A percentile compares a stretch with the other conserved stretches of the same genome.
These are phyloP conservation scores for Halophytophthora batemanensis DNA, from an alignment of 352 stramenopile species.

Conservation along the genomic window DNA sequence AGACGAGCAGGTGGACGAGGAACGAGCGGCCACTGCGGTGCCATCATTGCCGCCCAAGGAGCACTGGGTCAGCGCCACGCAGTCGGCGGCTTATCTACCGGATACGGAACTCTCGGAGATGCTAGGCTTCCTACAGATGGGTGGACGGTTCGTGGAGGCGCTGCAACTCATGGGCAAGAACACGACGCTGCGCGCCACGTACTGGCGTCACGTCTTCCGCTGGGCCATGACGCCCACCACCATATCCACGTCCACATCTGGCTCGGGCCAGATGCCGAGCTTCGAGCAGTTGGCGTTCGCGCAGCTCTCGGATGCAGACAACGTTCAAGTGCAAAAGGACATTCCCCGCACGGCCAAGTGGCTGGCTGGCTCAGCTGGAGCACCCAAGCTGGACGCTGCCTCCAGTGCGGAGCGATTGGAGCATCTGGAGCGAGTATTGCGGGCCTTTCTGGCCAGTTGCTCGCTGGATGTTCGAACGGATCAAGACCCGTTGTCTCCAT, in stretches of 20 bases:
- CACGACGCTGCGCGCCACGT: slow-evolving; percentile 37
- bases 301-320: slow-evolving; percentile 52
- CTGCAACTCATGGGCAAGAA: slow-evolving; percentile 69
- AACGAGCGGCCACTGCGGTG: slow-evolving; percentile 10
- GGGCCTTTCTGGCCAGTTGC: slow-evolving; percentile 68
- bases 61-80: slow-evolving; percentile 19
- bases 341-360: slow-evolving; percentile 78
- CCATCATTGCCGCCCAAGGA: slow-evolving; percentile 9
- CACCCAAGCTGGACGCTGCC: slow-evolving; percentile 41
- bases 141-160: slow-evolving; percentile 68
- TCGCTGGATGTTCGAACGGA: slow-evolving; percentile 42
- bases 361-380: slow-evolving; percentile 54
- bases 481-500: slow-evolving; percentile 23
- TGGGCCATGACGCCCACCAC: slow-evolving; percentile 43
- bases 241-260: slow-evolving; percentile 8
- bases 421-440: slow-evolving; percentile 47
- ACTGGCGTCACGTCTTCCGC: slow-evolving; percentile 67
- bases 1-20: slow-evolving; percentile 14
- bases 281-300: slow-evolving; percentile 18
- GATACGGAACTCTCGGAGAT: slow-evolving; percentile 50
- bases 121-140: slow-evolving; percentile 56
- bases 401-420: slow-evolving; percentile 30
- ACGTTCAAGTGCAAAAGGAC: slow-evolving; percentile 75
- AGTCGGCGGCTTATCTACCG: slow-evolving; percentile 31
- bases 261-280: too few species aligned